Evolutionary conservation across 2,329 filamentous ascomycete species (phyloP).

Genomic region (Chaetomium sp.): DNA sequence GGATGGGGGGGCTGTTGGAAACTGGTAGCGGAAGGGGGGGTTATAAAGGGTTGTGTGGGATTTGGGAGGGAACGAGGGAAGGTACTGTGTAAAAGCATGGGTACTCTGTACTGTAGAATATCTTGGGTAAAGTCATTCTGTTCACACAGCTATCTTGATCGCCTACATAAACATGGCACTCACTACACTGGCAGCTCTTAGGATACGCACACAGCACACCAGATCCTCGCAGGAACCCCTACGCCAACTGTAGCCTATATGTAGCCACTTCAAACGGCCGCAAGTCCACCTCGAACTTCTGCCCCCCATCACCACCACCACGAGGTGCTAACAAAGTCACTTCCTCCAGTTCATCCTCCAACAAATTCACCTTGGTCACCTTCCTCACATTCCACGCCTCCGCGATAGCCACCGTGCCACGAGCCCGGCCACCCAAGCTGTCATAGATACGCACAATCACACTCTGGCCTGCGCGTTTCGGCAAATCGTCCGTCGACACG

Average conservation of each 20-base stretch:
- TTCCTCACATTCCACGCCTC: conserved; percentile 59
- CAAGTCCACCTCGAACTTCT: conserved; percentile 56
- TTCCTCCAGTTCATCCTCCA: conserved; percentile 79
- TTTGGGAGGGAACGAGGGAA: too few species aligned
- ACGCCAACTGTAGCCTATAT: conserved; percentile 36
- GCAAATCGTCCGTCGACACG: conserved; percentile 50
- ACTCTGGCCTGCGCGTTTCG: conserved; percentile 64
- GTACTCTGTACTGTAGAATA: too few species aligned
- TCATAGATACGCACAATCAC: conserved; percentile 85
- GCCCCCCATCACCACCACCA: conserved; percentile 26
- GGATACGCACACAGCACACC: neutral
- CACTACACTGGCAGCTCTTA: too few species aligned
- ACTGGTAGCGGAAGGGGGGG: too few species aligned
- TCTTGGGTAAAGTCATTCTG: too few species aligned
- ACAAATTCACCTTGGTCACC: conserved; percentile 74
- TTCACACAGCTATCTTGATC: too few species aligned
- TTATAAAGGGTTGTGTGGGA: too few species aligned
- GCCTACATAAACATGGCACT: too few species aligned
- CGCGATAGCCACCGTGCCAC: conserved; percentile 60
- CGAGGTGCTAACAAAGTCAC: conserved; percentile 36
- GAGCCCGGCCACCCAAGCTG: conserved; percentile 72
- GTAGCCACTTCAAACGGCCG: conserved; percentile 83
- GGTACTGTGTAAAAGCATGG: too few species aligned
- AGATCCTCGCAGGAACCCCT: neutral
- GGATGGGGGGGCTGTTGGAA: too few species aligned